phyloP scores from a whole-genome alignment of 2,329 filamentous ascomycete species.

The Pseudodiploospora longispora region DNA sequence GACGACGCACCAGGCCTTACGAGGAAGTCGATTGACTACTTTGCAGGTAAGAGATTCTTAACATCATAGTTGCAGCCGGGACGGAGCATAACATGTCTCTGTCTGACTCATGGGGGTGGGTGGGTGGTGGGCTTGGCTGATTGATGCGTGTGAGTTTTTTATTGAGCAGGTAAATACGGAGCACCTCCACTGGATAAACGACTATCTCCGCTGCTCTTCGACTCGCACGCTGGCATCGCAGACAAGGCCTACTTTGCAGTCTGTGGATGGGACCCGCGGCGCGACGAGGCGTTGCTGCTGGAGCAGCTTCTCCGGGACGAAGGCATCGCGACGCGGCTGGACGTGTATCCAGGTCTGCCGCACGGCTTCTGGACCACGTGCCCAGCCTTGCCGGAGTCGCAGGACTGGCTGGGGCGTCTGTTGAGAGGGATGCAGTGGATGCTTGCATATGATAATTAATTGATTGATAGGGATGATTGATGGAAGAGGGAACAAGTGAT shows the following conservation, averaged over 20 bases:
- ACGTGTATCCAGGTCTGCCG: conserved; percentile 32
- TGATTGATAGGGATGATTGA: too few species aligned
- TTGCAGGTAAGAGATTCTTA: conserved; percentile 15
- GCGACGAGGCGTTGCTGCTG: conserved; percentile 41
- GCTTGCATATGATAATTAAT: neutral
- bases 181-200: conserved; percentile 26
- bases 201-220: conserved; percentile 28
- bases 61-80: too few species aligned
- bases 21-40: conserved; percentile 26
- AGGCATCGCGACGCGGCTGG: conserved; percentile 27
- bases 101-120: neutral
- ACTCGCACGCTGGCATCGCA: conserved; percentile 22
- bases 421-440: conserved; percentile 17
- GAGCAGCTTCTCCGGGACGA: conserved; percentile 28
- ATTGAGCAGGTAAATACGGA: conserved; percentile 13
- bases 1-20: conserved; percentile 25
- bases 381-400: conserved; percentile 20
- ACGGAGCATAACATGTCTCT: neutral
- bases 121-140: neutral
- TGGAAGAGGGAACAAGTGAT: too few species aligned
- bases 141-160: neutral
- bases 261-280: conserved; percentile 37
- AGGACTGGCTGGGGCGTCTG: conserved; percentile 21
- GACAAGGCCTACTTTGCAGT: conserved; percentile 36
- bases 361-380: conserved; percentile 35